phyloP scores from a whole-genome alignment of 2,329 filamentous ascomycete genomes.

The Monilinia vaccinii-corymbosi region DNA sequence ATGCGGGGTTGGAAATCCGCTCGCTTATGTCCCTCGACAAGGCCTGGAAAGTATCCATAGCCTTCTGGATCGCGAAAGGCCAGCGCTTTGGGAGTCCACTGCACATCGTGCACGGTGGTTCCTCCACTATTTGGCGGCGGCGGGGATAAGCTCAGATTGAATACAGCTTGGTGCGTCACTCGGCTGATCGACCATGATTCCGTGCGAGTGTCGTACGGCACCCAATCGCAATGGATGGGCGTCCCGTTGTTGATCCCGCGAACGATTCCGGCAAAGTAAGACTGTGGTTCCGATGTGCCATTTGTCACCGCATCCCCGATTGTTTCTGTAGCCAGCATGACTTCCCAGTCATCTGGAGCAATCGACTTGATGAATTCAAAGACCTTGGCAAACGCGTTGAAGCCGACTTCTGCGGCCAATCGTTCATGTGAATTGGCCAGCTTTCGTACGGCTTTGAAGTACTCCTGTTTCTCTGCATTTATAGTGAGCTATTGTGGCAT shows the following conservation, averaged over 20 bases:
- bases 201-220: slow-evolving; percentile 13
- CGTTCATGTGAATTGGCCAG: not conserved
- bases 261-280: slow-evolving; percentile 33
- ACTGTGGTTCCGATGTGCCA: not conserved
- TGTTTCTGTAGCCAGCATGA: not conserved
- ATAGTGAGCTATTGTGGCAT: not conserved
- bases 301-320: not conserved
- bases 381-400: not conserved
- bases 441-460: not conserved
- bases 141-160: not conserved
- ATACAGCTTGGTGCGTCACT: slow-evolving; percentile 5
- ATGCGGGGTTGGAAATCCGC: not conserved
- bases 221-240: slow-evolving; percentile 26
- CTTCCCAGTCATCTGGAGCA: not conserved
- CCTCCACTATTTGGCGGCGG: not conserved
- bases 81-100: slow-evolving; percentile 2
- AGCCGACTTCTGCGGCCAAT: not conserved
- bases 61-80: not conserved
- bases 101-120: not conserved
- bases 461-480: not conserved
- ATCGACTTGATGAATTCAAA: slow-evolving; percentile 1
- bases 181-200: slow-evolving; percentile 10
- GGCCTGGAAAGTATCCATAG: slow-evolving; percentile 1
- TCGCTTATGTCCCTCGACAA: not conserved
- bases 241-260: slow-evolving; percentile 29